Percentiles rank a stretch among this genome's conserved stretches.
These are phyloP conservation scores for Torulaspora globosa DNA, from an alignment of 1,139 yeast species.

Conservation along the genomic window DNA sequence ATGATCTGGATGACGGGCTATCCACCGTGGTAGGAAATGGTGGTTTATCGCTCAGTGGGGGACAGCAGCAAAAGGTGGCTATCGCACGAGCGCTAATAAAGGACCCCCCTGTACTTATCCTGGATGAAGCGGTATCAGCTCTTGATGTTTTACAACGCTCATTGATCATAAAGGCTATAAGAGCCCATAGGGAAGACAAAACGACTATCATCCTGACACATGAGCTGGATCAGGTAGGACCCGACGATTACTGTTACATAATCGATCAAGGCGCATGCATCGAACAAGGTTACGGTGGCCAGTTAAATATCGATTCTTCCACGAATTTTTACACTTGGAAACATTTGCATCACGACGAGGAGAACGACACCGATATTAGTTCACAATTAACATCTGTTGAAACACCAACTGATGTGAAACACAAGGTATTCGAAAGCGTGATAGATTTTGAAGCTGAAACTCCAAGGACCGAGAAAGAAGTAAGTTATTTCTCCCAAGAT, in stretches of 20 bases:
- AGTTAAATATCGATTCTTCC: constrained; percentile 28
- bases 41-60: constrained; percentile 70
- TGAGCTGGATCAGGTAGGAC: constrained; percentile 54
- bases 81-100: constrained; percentile 76
- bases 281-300: constrained; percentile 43
- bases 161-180: constrained; percentile 46
- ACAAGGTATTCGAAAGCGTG: constrained; percentile 6
- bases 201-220: constrained; percentile 84
- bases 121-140: constrained; percentile 86
- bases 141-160: constrained; percentile 53
- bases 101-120: constrained; percentile 65
- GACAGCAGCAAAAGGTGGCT: constrained; percentile 79
- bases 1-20: constrained; percentile 49
- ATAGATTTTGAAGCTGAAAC: constrained; percentile 13
- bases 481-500: constrained; percentile 4
- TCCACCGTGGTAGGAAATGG: constrained; percentile 49
- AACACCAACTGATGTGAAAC: constrained; percentile 3
- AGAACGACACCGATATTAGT: constrained; percentile 6
- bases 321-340: constrained; percentile 10
- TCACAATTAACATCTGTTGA: constrained; percentile 14
- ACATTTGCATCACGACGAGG: constrained; percentile 2
- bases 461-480: constrained; percentile 12
- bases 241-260: constrained; percentile 52
- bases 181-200: constrained; percentile 57
- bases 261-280: constrained; percentile 56